phyloP scores from a whole-genome alignment of 2,329 filamentous ascomycete genomes.

The Arthrobotrys entomopaga region DNA sequence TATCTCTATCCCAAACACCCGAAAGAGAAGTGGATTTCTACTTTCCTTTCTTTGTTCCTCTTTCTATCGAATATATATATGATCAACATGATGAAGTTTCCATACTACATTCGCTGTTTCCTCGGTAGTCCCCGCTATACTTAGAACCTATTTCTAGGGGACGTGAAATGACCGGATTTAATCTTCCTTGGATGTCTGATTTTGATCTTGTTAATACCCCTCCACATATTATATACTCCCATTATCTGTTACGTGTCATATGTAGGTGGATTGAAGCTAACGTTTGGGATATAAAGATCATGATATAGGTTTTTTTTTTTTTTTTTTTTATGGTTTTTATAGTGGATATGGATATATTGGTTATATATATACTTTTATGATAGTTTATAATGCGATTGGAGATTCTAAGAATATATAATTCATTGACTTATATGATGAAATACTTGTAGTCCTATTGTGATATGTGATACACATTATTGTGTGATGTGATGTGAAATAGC shows the following conservation, averaged over 20 bases:
- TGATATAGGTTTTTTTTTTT: not conserved
- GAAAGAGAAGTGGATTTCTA: not conserved
- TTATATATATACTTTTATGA: not conserved
- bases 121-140: constrained; percentile 57
- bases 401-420: not conserved
- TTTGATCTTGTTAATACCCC: constrained; percentile 37
- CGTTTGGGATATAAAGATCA: constrained; percentile 13
- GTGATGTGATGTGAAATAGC: too few species aligned
- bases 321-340: too few species aligned
- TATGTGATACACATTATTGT: too few species aligned
- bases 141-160: constrained; percentile 59
- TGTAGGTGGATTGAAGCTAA: constrained; percentile 14
- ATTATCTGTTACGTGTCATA: not conserved
- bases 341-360: too few species aligned
- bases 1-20: not conserved
- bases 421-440: not conserved
- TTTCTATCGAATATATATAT: constrained; percentile 6
- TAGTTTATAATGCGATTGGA: not conserved
- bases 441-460: too few species aligned
- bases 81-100: constrained; percentile 57
- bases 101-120: constrained; percentile 60
- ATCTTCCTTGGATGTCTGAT: constrained; percentile 60
- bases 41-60: not conserved
- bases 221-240: constrained; percentile 39
- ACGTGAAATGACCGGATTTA: constrained; percentile 56